phyloP scores from a whole-genome alignment of 2,329 filamentous ascomycete species.

The Ophioceras dolichostomum region DNA sequence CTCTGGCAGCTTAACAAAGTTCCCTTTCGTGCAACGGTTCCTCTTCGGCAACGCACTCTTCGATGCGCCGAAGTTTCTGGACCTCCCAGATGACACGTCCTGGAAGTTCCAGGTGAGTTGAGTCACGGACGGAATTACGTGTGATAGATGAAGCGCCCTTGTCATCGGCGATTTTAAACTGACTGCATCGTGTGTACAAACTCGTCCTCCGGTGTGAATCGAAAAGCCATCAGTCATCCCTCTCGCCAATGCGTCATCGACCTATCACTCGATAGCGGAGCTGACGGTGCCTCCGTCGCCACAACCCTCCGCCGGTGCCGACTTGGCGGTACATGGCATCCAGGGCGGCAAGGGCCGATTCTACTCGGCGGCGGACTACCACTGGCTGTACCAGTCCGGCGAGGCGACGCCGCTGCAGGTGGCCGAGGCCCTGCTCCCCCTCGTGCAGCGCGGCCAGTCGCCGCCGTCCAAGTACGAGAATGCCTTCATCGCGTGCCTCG shows the following conservation, averaged over 20 bases:
- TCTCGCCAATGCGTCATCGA: slow-evolving; percentile 22
- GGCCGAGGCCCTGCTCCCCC: slow-evolving; percentile 54
- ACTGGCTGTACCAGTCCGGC: slow-evolving; percentile 59
- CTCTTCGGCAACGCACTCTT: slow-evolving; percentile 61
- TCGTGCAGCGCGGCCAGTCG: slow-evolving; percentile 49
- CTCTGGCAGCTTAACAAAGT: slow-evolving; percentile 50
- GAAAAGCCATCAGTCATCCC: slow-evolving; percentile 44
- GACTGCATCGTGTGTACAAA: too few relatives aligned
- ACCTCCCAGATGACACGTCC: slow-evolving; percentile 29
- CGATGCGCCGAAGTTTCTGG: slow-evolving; percentile 30
- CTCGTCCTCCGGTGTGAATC: too few relatives aligned
- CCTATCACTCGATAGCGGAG: slow-evolving; percentile 20
- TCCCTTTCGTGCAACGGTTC: slow-evolving; percentile 47
- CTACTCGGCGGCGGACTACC: slow-evolving; percentile 65
- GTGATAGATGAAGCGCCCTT: too few relatives aligned
- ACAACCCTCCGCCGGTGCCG: slow-evolving; percentile 15
- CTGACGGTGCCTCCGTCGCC: slow-evolving; percentile 23
- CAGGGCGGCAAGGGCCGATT: slow-evolving; percentile 39
- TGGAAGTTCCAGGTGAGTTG: slow-evolving; percentile 33
- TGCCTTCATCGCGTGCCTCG: slow-evolving; percentile 59
- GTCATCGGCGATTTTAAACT: too few relatives aligned
- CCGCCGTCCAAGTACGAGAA: slow-evolving; percentile 53
- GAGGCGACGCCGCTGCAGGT: slow-evolving; percentile 61
- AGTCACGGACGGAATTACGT: too few relatives aligned
- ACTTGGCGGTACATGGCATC: too few relatives aligned